A percentile compares a stretch with the other conserved stretches of the same genome.
phyloP scores from a whole-genome alignment of 495 filamentous ascomycete species.

The Neurospora sp. region DNA sequence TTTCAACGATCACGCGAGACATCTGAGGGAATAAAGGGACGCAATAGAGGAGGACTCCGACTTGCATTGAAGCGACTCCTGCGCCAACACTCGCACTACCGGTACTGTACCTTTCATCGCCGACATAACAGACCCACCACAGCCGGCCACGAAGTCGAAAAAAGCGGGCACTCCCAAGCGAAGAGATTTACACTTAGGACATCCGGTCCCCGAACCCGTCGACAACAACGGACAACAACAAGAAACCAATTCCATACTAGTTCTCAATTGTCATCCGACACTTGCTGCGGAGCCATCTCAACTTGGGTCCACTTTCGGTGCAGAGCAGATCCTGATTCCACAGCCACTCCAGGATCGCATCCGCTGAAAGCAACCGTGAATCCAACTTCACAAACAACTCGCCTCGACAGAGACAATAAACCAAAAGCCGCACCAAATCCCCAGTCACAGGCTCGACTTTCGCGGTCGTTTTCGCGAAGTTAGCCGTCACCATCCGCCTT shows the following conservation, averaged over 20 bases:
- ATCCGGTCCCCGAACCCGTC: neutral
- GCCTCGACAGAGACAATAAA: neutral
- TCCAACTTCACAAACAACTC: neutral
- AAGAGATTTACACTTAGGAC: neutral
- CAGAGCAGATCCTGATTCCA: slow-evolving; percentile 18
- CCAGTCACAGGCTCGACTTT: slow-evolving; percentile 5
- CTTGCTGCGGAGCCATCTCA: neutral
- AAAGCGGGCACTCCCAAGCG: neutral
- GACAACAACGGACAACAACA: neutral
- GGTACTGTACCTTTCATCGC: neutral
- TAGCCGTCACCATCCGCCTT: slow-evolving; percentile 9
- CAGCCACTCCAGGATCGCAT: slow-evolving; percentile 13
- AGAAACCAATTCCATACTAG: neutral
- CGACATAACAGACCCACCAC: neutral
- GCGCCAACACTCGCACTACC: neutral
- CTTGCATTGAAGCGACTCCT: neutral
- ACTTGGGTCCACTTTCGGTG: slow-evolving; percentile 15
- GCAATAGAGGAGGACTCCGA: neutral
- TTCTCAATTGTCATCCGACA: neutral
- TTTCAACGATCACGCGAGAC: neutral
- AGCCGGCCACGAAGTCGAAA: slow-evolving; percentile 1
- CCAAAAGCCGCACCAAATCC: neutral
- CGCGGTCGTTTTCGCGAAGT: slow-evolving; percentile 14
- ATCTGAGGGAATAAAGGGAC: neutral
- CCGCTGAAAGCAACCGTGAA: neutral